Evolutionary conservation across 192 early-diverging fungal species (phyloP).

Genomic region (Mortierella hygrophila): DNA sequence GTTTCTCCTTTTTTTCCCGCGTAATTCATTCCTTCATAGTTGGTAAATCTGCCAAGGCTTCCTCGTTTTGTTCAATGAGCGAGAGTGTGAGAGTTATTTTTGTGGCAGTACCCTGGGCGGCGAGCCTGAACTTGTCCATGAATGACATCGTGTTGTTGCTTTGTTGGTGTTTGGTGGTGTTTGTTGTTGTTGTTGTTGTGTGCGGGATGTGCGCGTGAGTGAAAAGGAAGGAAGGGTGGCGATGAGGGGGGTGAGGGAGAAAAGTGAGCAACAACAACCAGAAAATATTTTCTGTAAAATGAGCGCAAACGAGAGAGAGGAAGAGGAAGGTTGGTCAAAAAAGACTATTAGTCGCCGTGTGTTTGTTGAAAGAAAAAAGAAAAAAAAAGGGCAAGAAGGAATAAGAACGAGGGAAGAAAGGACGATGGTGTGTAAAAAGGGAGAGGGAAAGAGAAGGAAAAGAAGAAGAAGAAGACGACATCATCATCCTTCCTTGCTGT

Average conservation of each 20-base stretch:
- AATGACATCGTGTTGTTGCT: slow-evolving; percentile 36
- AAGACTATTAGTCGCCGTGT: no score
- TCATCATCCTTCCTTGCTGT: no score
- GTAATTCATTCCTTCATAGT: not conserved
- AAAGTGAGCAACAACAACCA: slow-evolving; percentile 5
- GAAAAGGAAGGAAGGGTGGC: not conserved
- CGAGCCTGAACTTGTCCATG: slow-evolving; percentile 45
- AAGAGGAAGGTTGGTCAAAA: not conserved
- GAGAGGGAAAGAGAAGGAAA: no score
- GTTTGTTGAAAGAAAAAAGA: no score
- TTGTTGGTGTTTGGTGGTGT: not conserved
- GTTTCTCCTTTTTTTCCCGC: not conserved
- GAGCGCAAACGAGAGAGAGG: not conserved
- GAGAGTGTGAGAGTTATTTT: not conserved
- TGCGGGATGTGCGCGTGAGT: not conserved
- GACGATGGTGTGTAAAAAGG: no score
- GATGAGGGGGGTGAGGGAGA: slow-evolving; percentile 1
- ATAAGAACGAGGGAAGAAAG: no score
- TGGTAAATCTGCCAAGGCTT: not conserved
- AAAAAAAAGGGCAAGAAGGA: no score
- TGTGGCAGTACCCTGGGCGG: slow-evolving; percentile 32
- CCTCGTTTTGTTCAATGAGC: not conserved
- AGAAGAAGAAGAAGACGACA: no score
- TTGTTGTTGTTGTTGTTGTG: not conserved
- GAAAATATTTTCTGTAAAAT: not conserved